Base-by-base conservation (phyloP, 495 filamentous ascomycete species). In the Hypoxylon lenormandii region DNA sequence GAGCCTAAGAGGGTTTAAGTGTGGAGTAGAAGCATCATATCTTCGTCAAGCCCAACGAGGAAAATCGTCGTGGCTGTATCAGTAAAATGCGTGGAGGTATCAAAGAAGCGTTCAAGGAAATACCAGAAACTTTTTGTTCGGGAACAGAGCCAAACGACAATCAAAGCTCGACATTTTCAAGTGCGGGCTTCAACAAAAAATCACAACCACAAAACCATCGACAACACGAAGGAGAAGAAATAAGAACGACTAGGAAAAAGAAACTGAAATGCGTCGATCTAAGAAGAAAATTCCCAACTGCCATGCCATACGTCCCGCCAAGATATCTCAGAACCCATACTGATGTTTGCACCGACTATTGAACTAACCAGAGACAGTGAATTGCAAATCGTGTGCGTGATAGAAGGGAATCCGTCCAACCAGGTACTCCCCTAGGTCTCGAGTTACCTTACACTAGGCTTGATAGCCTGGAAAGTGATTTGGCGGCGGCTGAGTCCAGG, bases 401-500 rank as follows among this genome's bases (percentile, higher is more conserved):
- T 49, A 33, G 47, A 53, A 54, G 19, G 36, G 45, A 10, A 23
- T 30, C 28, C 54, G 18, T 59, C 52, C 33, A 60, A 66, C 58
- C 46, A 57, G 57, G 56, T 56, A n/a, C 13, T 43, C 62, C 51
- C 18, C 38, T 37, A 47, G 46, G 19, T 56, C 42, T 57, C 15
- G 59, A 48, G n/a, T 12, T 36, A 37, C 49, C 48, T 36, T 57
- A 54, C 8, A 43, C 74, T 83, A 87, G 52, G 85, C 85, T 72
- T 87, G 87, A 72, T 87, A 88, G 38, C 81, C 86, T 64, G 83
- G 82, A 73, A 86, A 88, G 70, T 86, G 84, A 40, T 75, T 78
- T 4, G 82, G 81, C 45, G 86, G 82, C 18, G 84, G 82, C 72
- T 90, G 88, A 71, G 85, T 88, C 89, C 91, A 94, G 70, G 91